Percentiles rank a stretch among this genome's conserved stretches.
Conservation (phyloP, 2,329 filamentous ascomycete species). For the Botryotinia convoluta region DNA sequence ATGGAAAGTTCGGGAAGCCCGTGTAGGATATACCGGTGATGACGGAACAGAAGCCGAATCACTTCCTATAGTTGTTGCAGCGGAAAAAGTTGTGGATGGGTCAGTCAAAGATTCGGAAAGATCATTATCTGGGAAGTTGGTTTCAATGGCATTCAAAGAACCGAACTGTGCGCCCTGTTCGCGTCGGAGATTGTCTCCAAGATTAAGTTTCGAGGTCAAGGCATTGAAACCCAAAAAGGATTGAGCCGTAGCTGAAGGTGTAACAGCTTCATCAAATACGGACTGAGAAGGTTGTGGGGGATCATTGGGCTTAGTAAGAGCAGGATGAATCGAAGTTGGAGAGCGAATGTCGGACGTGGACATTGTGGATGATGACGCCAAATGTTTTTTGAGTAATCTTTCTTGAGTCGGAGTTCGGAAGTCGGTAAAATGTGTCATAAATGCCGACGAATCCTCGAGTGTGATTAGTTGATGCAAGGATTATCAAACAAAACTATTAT, state of each 20-base stretch:
- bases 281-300: conserved; percentile 24
- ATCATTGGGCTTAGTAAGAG: conserved; percentile 43
- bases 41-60: conserved; percentile 32
- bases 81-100: conserved; percentile 25
- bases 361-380: conserved; percentile 37
- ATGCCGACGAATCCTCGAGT: background rate
- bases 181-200: conserved; percentile 43
- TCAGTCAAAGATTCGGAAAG: conserved; percentile 27
- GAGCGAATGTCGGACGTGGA: conserved; percentile 46
- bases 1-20: conserved; percentile 26
- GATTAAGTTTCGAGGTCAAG: conserved; percentile 33
- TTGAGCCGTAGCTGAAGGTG: conserved; percentile 25
- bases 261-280: conserved; percentile 33
- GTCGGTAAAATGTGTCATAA: background rate
- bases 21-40: conserved; percentile 32
- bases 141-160: conserved; percentile 38
- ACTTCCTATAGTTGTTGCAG: conserved; percentile 35
- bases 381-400: background rate
- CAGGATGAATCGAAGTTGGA: conserved; percentile 51
- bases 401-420: background rate
- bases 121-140: conserved; percentile 32
- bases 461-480: background rate
- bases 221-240: conserved; percentile 33
- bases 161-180: conserved; percentile 46
- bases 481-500: background rate